Evolutionary conservation across 139 green algal species (phyloP), one percentile per base, ranked within the genome.

Genomic region (Parachlorella kessleri): DNA sequence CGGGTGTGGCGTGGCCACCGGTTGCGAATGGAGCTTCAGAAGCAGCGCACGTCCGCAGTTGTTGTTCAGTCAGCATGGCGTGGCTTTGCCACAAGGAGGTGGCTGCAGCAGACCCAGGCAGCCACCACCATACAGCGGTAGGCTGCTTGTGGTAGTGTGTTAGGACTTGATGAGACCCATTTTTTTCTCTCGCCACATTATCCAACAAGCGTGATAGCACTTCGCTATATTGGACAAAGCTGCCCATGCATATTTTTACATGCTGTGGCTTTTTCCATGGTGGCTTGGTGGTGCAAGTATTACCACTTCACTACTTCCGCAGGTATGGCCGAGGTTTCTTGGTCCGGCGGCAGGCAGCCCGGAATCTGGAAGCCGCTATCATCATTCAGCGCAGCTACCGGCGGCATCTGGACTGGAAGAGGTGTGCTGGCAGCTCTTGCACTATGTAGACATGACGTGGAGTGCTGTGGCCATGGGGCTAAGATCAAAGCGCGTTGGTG

Each of bases 371-470:
- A 6, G 86, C 86, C 41, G 83, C 83, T 6, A 42, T 73, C 0
- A 41, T 53, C 39, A 81, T 93, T 24, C 89, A 94, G 83, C 53
- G 69, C 2, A 30, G 55, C 6, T 73, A 87, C 35, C 84, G 89
- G 70, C 78, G 71, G 53, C 85, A 79, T 74, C 73, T 81, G 23
- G 87, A 69, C 9, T 78, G 81, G 3, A 48, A 70, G 76, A 73
- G 55, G 37, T 78, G 76, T 1, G 55, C 38, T 3, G 30, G 39
- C n/a, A n/a, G n/a, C n/a, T n/a, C n/a, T n/a, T n/a, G n/a, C n/a
- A n/a, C n/a, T n/a, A n/a, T n/a, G n/a, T n/a, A n/a, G n/a, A n/a
- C n/a, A n/a, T n/a, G n/a, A n/a, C n/a, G n/a, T n/a, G n/a, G n/a
- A n/a, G n/a, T n/a, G n/a, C n/a, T n/a, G n/a, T n/a, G n/a, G n/a